Conservation (phyloP, 257 asterid genomes). For the Solanum gandarillasii region DNA sequence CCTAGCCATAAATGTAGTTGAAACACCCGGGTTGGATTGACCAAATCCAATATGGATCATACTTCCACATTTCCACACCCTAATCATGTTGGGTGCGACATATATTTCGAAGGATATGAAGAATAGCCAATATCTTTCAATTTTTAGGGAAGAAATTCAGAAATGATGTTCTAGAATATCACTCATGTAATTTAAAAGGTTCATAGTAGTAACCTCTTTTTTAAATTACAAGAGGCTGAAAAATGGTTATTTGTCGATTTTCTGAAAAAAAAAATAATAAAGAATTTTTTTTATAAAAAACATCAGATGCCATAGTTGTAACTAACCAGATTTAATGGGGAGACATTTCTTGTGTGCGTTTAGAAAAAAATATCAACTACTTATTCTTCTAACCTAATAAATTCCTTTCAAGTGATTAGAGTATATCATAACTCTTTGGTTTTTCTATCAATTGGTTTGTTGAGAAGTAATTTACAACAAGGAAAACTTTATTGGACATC, state of each 20-base stretch:
- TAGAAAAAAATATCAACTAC: background rate
- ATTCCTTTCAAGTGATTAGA: background rate
- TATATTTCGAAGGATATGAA: background rate
- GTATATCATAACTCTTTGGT: background rate
- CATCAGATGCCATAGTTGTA: background rate
- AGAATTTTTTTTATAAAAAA: too few species aligned
- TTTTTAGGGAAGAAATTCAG: background rate
- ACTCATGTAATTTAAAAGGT: background rate
- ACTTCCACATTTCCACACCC: too few species aligned
- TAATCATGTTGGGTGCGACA: background rate
- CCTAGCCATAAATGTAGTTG: background rate
- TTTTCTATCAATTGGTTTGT: background rate
- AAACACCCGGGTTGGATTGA: background rate
- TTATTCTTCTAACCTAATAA: background rate
- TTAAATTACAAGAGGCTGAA: background rate
- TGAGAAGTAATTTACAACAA: background rate
- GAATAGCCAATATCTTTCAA: background rate
- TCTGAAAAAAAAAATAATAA: background rate
- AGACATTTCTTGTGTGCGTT: background rate
- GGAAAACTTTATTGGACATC: background rate
- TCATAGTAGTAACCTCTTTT: background rate
- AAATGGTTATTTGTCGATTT: background rate
- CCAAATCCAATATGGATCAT: background rate
- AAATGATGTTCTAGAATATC: background rate
- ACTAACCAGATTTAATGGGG: background rate